Conservation (phyloP, 2,329 filamentous ascomycete genomes). For the Dendrostoma leiphaemia region DNA sequence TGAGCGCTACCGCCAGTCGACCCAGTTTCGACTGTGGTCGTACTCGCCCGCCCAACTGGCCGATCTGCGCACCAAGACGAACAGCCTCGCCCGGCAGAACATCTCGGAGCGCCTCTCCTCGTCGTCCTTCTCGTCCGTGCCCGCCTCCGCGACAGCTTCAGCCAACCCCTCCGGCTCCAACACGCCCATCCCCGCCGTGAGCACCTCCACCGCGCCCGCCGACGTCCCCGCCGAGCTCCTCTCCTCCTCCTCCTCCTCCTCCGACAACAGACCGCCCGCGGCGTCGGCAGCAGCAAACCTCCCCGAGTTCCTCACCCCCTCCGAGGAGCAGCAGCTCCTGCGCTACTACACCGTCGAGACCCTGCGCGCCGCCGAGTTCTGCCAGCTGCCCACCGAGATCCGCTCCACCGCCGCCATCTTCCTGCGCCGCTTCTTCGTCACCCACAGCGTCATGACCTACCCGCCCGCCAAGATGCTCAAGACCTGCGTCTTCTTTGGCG, state of each 20-base stretch:
- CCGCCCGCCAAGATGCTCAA: constrained; percentile 86
- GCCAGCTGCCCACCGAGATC: constrained; percentile 49
- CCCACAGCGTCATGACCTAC: constrained; percentile 95
- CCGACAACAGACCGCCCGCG: constrained; percentile 18
- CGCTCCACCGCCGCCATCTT: constrained; percentile 82
- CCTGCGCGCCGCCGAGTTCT: constrained; percentile 54
- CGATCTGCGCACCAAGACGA: constrained; percentile 74
- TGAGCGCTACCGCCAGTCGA: constrained; percentile 83
- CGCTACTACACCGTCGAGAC: constrained; percentile 69
- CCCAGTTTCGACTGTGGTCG: constrained; percentile 90
- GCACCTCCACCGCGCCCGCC: constrained; percentile 24
- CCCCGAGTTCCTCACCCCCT: constrained; percentile 77
- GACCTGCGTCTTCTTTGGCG: constrained; percentile 88
- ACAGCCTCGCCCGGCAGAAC: constrained; percentile 65
- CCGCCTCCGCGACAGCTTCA: constrained; percentile 31
- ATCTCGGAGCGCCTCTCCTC: constrained; percentile 57
- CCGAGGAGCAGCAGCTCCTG: constrained; percentile 80
- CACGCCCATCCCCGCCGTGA: constrained; percentile 24
- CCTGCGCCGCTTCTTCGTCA: constrained; percentile 91
- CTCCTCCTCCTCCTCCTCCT: not conserved
- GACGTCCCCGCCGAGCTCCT: constrained; percentile 11
- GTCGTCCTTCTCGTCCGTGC: constrained; percentile 49
- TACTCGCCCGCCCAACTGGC: constrained; percentile 74
- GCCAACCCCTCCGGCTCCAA: constrained; percentile 28
- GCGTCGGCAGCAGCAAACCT: no score